Evolutionary conservation across 2,329 filamentous ascomycete species (phyloP).

Genomic region (Lecanicillium sp.): DNA sequence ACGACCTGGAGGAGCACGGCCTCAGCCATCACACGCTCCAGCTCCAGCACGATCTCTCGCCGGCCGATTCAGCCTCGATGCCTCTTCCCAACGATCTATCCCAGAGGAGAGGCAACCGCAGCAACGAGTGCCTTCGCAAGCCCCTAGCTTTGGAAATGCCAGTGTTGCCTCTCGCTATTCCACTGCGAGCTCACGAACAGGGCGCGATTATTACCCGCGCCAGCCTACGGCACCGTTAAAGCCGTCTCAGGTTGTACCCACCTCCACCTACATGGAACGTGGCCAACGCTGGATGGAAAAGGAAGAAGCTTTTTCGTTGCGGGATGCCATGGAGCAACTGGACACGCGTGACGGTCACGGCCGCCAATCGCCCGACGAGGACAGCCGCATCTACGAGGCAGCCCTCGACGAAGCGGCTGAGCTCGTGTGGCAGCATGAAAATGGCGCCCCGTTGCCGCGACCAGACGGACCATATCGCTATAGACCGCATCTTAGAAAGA

Average conservation of each 20-base stretch:
- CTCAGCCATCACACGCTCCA: conserved; percentile 37
- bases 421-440: conserved; percentile 68
- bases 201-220: conserved; percentile 45
- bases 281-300: conserved; percentile 74
- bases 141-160: conserved; percentile 31
- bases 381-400: conserved; percentile 58
- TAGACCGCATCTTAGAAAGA: conserved; percentile 58
- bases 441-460: conserved; percentile 40
- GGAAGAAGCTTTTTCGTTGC: conserved; percentile 63
- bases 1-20: conserved; percentile 64
- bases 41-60: conserved; percentile 20
- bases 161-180: conserved; percentile 46
- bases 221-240: conserved; percentile 36
- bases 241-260: conserved; percentile 55
- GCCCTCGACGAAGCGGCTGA: conserved; percentile 72
- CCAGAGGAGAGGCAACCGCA: conserved; percentile 16
- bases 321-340: conserved; percentile 67
- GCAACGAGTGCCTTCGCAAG: conserved; percentile 19
- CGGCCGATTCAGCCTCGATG: conserved; percentile 23
- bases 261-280: conserved; percentile 62
- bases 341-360: conserved; percentile 38
- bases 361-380: conserved; percentile 32
- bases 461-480: conserved; percentile 61
- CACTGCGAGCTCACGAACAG: conserved; percentile 27
- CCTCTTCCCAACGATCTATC: conserved; percentile 16